Conservation (phyloP, 805 yeast genomes). For the Blastobotrys terrestris region DNA sequence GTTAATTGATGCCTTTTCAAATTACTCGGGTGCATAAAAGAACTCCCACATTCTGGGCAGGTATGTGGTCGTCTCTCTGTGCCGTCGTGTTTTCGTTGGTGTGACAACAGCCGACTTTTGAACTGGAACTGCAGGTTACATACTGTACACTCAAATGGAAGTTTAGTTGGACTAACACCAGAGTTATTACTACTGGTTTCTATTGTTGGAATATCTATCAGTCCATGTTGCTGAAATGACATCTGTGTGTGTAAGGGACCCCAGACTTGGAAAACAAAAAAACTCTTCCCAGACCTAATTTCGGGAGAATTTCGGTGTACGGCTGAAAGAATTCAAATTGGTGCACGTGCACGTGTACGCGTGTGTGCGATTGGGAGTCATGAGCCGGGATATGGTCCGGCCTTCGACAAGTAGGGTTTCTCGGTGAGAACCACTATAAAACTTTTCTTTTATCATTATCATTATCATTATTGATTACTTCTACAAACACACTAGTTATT, state of each 20-base stretch:
- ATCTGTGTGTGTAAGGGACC: too few relatives aligned
- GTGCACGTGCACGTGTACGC: too few relatives aligned
- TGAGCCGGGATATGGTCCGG: too few relatives aligned
- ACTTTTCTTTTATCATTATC: too few relatives aligned
- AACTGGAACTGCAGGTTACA: background rate
- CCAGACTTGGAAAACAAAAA: too few relatives aligned
- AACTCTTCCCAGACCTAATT: too few relatives aligned
- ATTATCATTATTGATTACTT: too few relatives aligned
- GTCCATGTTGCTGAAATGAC: background rate
- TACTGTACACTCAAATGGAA: background rate
- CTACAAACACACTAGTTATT: background rate
- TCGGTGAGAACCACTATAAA: too few relatives aligned
- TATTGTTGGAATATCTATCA: background rate
- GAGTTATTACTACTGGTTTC: background rate
- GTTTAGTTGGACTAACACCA: background rate
- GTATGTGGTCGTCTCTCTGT: background rate
- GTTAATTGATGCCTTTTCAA: background rate
- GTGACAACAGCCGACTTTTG: background rate
- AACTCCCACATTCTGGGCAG: background rate
- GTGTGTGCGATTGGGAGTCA: too few relatives aligned
- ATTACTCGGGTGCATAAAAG: background rate
- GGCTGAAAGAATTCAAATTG: too few relatives aligned
- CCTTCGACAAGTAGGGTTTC: too few relatives aligned
- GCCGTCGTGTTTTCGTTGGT: background rate
- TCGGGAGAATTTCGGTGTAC: too few relatives aligned